Conservation (phyloP, 805 yeast genomes). For the Kodamaea fukazawae region DNA sequence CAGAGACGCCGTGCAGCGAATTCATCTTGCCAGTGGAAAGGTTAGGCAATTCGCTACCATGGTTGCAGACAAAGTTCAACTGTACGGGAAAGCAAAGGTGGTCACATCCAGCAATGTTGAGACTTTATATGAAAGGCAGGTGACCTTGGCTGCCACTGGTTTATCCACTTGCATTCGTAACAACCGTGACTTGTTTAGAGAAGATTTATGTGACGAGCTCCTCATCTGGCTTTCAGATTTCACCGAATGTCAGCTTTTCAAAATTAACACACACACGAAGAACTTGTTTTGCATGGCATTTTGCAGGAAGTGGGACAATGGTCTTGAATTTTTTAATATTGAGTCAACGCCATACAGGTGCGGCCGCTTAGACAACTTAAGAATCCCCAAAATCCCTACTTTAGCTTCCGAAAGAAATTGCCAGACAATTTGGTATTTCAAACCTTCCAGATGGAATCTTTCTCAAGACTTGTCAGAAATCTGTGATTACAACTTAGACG, state of each 20-base stretch:
- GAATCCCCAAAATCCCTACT: conserved; percentile 39
- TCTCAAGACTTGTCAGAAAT: conserved; percentile 40
- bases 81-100: conserved; percentile 68
- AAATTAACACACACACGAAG: conserved; percentile 45
- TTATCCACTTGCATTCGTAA: conserved; percentile 64
- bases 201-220: conserved; percentile 75
- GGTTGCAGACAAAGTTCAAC: conserved; percentile 64
- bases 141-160: conserved; percentile 59
- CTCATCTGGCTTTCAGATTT: conserved; percentile 63
- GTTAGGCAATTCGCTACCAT: conserved; percentile 64
- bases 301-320: conserved; percentile 60
- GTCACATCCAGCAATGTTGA: conserved; percentile 52
- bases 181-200: conserved; percentile 69
- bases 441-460: conserved; percentile 46
- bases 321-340: conserved; percentile 24
- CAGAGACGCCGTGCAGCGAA: conserved; percentile 67
- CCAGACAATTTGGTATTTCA: conserved; percentile 38
- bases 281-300: conserved; percentile 56
- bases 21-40: conserved; percentile 62
- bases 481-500: conserved; percentile 44
- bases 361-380: conserved; percentile 34
- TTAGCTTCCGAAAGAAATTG: conserved; percentile 6
- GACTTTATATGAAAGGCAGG: conserved; percentile 52
- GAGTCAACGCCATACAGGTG: conserved; percentile 17
- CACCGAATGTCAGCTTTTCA: conserved; percentile 51